phyloP scores from a whole-genome alignment of 2,329 filamentous ascomycete species.

The Botrytis sinoallii region DNA sequence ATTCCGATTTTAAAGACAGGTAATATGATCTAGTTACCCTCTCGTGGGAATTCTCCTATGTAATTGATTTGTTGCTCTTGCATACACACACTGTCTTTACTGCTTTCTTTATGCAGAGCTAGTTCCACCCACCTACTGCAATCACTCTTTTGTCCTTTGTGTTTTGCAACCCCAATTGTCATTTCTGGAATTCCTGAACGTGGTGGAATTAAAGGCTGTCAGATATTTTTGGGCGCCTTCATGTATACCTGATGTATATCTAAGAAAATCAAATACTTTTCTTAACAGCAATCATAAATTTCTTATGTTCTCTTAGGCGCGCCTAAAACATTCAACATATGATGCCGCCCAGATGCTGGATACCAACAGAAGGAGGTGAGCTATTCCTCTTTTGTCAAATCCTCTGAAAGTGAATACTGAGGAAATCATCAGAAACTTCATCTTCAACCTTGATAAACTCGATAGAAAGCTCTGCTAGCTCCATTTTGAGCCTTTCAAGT shows the following conservation, averaged over 20 bases:
- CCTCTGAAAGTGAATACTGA: not conserved
- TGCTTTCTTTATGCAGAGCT: not conserved
- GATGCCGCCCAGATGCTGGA: not conserved
- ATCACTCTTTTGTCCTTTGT: not conserved
- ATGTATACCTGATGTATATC: not conserved
- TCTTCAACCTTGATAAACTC: not conserved
- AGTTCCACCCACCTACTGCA: not conserved
- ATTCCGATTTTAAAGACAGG: not conserved
- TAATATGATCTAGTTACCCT: not conserved
- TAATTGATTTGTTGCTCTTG: not conserved
- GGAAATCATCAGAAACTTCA: not conserved
- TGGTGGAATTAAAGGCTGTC: not conserved
- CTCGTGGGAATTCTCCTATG: not conserved
- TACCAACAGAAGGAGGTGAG: not conserved
- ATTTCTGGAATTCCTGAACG: not conserved
- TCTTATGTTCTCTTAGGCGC: not conserved
- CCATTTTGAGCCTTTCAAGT: not conserved
- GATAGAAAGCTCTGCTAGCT: not conserved
- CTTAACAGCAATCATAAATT: not conserved
- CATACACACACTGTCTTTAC: not conserved
- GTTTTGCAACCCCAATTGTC: not conserved
- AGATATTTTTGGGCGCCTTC: not conserved
- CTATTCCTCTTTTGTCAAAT: not conserved
- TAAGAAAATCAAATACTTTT: not conserved
- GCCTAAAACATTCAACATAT: not conserved